Percentiles rank a stretch among this genome's conserved stretches.
Evolutionary conservation across 2,329 filamentous ascomycete species (phyloP).

Genomic region (Bretziella fagacearum): DNA sequence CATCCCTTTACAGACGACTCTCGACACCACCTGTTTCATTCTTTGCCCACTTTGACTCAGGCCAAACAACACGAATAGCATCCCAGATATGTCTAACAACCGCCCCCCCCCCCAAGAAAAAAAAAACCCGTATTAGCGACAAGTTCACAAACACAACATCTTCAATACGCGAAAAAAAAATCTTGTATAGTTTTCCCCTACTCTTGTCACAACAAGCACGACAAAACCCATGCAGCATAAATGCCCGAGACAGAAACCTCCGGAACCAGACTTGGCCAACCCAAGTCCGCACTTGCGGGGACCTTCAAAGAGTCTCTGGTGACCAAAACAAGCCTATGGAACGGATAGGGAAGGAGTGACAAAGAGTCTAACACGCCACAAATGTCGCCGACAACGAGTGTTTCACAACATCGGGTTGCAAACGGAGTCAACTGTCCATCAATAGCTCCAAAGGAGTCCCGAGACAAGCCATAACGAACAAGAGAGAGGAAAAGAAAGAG

Average conservation of each 20-base stretch:
- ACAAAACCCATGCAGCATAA: too few relatives aligned
- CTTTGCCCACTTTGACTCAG: conserved; percentile 68
- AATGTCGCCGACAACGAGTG: neutral
- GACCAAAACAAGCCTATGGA: too few relatives aligned
- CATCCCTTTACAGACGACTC: conserved; percentile 65
- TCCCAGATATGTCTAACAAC: conserved; percentile 72
- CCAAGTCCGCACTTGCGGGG: too few relatives aligned
- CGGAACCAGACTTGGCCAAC: neutral
- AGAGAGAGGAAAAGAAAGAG: too few relatives aligned
- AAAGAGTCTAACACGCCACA: neutral
- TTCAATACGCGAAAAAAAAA: conserved; percentile 11
- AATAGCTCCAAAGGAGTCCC: neutral
- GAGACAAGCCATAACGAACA: too few relatives aligned
- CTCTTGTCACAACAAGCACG: neutral
- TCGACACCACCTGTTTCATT: conserved; percentile 52
- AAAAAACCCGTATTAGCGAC: conserved; percentile 2
- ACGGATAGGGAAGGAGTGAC: neutral
- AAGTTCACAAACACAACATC: conserved; percentile 16
- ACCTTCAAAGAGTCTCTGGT: too few relatives aligned
- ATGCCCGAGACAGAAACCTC: conserved; percentile 5
- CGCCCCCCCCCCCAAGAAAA: neutral
- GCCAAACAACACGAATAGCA: conserved; percentile 80
- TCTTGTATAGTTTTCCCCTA: neutral
- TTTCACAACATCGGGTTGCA: neutral
- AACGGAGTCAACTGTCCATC: too few relatives aligned